Evolutionary conservation across 2,329 filamentous ascomycete genomes (phyloP), one percentile per base, ranked within the genome.

Genomic region (Coleophoma crateriformis): DNA sequence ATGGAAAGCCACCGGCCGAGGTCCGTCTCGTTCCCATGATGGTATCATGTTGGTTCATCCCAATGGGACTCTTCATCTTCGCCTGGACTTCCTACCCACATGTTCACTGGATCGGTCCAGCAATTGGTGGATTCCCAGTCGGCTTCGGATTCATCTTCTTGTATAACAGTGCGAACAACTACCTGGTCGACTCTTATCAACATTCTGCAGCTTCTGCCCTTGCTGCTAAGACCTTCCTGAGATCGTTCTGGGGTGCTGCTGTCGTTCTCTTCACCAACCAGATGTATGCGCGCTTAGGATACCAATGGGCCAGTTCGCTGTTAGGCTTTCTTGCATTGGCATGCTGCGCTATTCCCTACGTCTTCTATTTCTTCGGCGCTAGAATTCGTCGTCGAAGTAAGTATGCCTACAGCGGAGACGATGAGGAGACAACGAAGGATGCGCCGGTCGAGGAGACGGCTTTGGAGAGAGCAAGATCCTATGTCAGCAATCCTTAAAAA

Each of bases 11-110:
- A 1, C 88, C 88, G 0, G 85, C 90, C 2, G 90, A 95, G 68
- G 72, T 77, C 6, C 83, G 90, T 32, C 74, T 95, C 4, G 85
- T 92, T 48, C 89, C 89, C 40, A 95, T 95, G 85, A 88, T 90
- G 84, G 61, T 74, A 38, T 82, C 79, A 12, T 89, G 86, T 71
- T 88, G 85, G 84, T 82, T 81, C 61, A 87, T 86, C 44, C 82
- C 82, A 0, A 71, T 83, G 45, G 82, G 82, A 1, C 67, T 86
- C 5, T 85, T 85, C 67, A 82, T 85, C 55, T 85, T 85, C 59
- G 82, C 81, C 1, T 86, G 82, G 82, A 79, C 80, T 0, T 81
- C 77, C 0, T 83, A 84, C 53, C 70, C 77, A 0, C 48, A 63
- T 1, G 48, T 84, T 1, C 71, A 73, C 50, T 85, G 79, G 79